Evolutionary conservation across 495 filamentous ascomycete genomes (phyloP).

Genomic region (Penicillium goetzii): DNA sequence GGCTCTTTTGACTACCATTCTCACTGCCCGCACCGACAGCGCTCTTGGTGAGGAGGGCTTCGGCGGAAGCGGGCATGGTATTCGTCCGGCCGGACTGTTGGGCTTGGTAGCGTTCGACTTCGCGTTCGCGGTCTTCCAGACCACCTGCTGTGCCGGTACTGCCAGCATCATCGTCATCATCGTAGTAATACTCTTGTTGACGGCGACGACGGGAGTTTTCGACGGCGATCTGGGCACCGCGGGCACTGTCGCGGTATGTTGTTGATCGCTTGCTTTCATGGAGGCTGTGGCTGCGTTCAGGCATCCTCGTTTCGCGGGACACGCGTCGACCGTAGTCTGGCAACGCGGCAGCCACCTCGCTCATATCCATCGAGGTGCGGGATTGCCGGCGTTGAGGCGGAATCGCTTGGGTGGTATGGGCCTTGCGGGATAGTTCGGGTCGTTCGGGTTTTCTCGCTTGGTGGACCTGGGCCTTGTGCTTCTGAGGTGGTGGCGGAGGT

Average conservation of each 20-base stretch:
- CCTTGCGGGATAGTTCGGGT: constrained; percentile 28
- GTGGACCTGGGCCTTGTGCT: constrained; percentile 39
- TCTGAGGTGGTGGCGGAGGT: constrained; percentile 39
- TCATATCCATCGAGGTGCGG: constrained; percentile 37
- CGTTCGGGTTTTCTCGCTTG: constrained; percentile 33
- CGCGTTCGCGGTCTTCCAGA: constrained; percentile 35
- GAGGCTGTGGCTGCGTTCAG: constrained; percentile 42
- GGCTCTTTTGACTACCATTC: constrained; percentile 51
- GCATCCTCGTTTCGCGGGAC: constrained; percentile 36
- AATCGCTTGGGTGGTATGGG: constrained; percentile 30
- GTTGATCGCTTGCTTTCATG: constrained; percentile 33
- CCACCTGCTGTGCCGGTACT: constrained; percentile 15
- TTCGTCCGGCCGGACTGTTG: constrained; percentile 32
- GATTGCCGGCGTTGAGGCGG: constrained; percentile 39
- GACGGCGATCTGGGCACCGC: constrained; percentile 39
- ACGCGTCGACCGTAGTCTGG: constrained; percentile 38
- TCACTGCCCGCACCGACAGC: constrained; percentile 42
- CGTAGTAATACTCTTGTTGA: constrained; percentile 25
- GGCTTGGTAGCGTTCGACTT: constrained; percentile 48
- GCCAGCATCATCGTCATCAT: background rate
- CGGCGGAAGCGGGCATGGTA: constrained; percentile 38
- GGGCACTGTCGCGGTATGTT: constrained; percentile 39
- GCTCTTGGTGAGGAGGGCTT: constrained; percentile 39
- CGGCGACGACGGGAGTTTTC: constrained; percentile 42
- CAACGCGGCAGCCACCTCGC: constrained; percentile 38